A percentile compares a stretch with the other conserved stretches of the same genome.
Conservation (phyloP, 495 filamentous ascomycete species). For the Aspergillus avenaceus region DNA sequence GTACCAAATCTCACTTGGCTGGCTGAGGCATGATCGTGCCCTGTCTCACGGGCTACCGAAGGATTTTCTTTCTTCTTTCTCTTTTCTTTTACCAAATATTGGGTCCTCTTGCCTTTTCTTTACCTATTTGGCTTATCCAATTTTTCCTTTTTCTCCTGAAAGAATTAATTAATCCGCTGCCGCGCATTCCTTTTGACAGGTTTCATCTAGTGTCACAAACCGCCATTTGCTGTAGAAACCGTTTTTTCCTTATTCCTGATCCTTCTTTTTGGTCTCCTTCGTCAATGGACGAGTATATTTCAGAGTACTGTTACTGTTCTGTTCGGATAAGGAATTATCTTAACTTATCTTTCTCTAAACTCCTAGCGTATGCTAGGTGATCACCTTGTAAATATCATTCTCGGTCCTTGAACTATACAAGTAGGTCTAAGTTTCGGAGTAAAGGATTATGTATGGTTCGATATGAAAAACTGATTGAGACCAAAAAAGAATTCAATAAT, state of each 20-base stretch:
- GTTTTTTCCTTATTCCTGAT: background rate
- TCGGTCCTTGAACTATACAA: too few species aligned
- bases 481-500: background rate
- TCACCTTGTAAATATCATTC: background rate
- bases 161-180: background rate
- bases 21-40: conserved; percentile 24
- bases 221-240: conserved; percentile 2
- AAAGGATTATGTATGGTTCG: background rate
- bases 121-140: background rate
- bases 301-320: too few species aligned
- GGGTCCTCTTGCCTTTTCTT: conserved; percentile 1
- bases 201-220: conserved; percentile 11
- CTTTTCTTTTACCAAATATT: conserved; percentile 2
- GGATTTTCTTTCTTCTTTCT: conserved; percentile 9
- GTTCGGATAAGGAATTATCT: too few species aligned
- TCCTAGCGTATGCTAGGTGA: conserved; percentile 17
- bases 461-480: background rate
- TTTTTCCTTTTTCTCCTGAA: background rate
- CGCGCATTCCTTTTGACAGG: conserved; percentile 12
- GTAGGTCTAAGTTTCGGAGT: too few species aligned
- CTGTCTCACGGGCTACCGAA: conserved; percentile 27
- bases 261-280: too few species aligned
- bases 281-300: too few species aligned
- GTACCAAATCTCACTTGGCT: conserved; percentile 15
- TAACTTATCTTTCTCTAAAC: background rate